Evolutionary conservation across 768 basidiomycete species (phyloP).

Genomic region (Mycena filopes): DNA sequence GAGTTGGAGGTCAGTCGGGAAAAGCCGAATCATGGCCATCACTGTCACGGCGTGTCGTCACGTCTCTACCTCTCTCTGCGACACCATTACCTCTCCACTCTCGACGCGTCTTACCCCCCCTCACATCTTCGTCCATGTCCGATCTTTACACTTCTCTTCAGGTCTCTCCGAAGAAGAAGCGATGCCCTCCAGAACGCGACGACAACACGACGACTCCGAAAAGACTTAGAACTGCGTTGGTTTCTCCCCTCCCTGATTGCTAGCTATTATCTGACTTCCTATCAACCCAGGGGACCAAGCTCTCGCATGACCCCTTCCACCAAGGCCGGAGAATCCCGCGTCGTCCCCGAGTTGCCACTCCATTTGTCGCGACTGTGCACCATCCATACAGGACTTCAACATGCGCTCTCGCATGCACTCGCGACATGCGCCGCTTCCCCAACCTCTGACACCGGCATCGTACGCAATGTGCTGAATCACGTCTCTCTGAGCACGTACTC

Average conservation of each 20-base stretch:
- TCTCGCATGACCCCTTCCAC: slow-evolving; percentile 49
- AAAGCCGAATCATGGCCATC: too few species aligned
- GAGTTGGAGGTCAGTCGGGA: too few species aligned
- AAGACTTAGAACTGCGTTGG: slow-evolving; percentile 66
- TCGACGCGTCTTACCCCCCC: slow-evolving; percentile 35
- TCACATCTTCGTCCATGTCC: slow-evolving; percentile 52
- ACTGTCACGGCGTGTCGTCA: slow-evolving; percentile 5
- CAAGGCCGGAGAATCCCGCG: slow-evolving; percentile 26
- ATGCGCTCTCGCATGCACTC: slow-evolving; percentile 86
- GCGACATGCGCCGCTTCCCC: slow-evolving; percentile 86
- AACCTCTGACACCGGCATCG: slow-evolving; percentile 76
- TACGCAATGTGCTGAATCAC: slow-evolving; percentile 84
- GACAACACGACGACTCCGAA: slow-evolving; percentile 76
- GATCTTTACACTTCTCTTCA: slow-evolving; percentile 70
- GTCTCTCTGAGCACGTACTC: slow-evolving; percentile 75
- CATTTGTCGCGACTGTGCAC: slow-evolving; percentile 70
- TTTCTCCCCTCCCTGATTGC: slow-evolving; percentile 36
- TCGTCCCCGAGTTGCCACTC: slow-evolving; percentile 54
- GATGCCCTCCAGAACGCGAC: slow-evolving; percentile 62
- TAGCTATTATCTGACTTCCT: neutral
- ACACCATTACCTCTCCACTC: slow-evolving; percentile 28
- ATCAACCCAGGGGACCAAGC: slow-evolving; percentile 47
- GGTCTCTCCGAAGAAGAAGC: slow-evolving; percentile 79
- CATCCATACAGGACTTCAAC: slow-evolving; percentile 78
- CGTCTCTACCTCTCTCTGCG: neutral